Conservation (phyloP, 257 asterid species). For the Solanum lycopersicoides region DNA sequence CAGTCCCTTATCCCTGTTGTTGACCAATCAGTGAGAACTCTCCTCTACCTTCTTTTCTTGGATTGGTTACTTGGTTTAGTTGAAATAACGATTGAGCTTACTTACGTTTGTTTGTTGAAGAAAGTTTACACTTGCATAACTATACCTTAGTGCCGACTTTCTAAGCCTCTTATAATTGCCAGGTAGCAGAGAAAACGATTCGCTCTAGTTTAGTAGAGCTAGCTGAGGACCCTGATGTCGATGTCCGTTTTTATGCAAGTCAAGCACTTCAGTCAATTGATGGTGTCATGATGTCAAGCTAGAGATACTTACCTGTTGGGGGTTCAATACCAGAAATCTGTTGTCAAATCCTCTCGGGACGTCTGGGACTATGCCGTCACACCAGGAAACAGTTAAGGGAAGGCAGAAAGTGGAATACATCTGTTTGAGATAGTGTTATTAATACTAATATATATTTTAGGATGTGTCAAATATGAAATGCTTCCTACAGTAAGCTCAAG, state of each 20-base stretch:
- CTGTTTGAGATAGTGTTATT: not conserved
- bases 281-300: constrained; percentile 45
- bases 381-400: not conserved
- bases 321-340: not conserved
- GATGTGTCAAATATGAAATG: not conserved
- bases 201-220: constrained; percentile 50
- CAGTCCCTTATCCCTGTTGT: constrained; percentile 51
- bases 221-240: constrained; percentile 57
- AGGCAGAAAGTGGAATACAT: not conserved
- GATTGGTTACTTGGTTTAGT: not conserved
- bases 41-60: not conserved
- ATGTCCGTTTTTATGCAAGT: constrained; percentile 50
- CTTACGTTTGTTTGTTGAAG: not conserved
- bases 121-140: not conserved
- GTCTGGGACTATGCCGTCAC: not conserved
- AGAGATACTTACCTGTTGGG: not conserved
- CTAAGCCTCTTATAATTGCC: not conserved
- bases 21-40: constrained; percentile 20
- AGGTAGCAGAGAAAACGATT: constrained; percentile 49
- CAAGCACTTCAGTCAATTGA: constrained; percentile 50
- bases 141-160: not conserved
- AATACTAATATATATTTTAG: not conserved
- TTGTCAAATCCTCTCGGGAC: not conserved
- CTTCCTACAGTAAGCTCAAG: not conserved
- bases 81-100: not conserved